Evolutionary conservation across 208 protist species (phyloP), one percentile per base, ranked within the genome.

Genomic region (Leishmania turanica): DNA sequence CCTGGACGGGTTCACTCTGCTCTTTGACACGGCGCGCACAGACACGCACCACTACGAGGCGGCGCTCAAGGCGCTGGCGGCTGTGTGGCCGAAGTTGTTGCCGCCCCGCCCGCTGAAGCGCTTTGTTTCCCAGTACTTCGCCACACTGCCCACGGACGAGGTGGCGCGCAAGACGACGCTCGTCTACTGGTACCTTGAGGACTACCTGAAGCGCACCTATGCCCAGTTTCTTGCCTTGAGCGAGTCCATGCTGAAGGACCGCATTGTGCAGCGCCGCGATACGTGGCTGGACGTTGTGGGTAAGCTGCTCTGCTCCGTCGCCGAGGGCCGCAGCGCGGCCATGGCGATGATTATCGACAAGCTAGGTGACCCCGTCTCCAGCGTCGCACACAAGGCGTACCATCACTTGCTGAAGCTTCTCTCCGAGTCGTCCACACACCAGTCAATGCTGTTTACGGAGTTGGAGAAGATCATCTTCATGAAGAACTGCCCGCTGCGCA

Each of bases 321-420:
- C 95, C 1, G 93, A 98, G 87, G 84, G 87, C 42, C 88, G 93
- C 53, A 90, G 87, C 82, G 87, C 89, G 34, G 91, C 90, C 27
- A 96, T 97, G 88, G 88, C 94, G n/a, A 90, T 98, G 75, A 93
- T 98, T 75, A 95, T 98, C 53, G 94, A 98, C 86, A 98, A 98
- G 84, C 89, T 98, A 31, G 96, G 96, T 56, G 94, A 98, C 75
- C 91, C 92, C 68, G 84, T 78, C 79, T 74, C 93, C 1, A 87
- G 86, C 65, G 86, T 98, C 24, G 88, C 92, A 19, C 93, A 97
- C 82, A 95, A 94, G 62, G 96, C 96, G 4, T 97, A 97, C 76
- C 94, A 98, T 78, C 93, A 96, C 81, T 70, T 97, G 49, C 89
- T 97, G 66, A 86, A 82, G 49, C 86, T 98, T 17, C 88, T 98